These are phyloP conservation scores for Globisporangium uncinulatum DNA, from an alignment of 352 stramenopile species.

Conservation along the genomic window DNA sequence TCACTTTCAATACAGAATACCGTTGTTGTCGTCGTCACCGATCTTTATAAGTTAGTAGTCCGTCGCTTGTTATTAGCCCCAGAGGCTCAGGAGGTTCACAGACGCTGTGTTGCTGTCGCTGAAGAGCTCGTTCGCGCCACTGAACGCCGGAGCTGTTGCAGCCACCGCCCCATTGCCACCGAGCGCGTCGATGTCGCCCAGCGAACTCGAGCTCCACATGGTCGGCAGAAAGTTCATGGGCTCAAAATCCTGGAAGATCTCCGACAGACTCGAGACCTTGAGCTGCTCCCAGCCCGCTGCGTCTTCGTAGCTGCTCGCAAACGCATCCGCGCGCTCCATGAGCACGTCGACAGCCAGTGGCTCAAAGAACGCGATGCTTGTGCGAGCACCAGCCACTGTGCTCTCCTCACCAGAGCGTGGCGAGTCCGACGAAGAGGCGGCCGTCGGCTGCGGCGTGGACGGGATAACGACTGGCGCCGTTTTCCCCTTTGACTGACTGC, in stretches of 20 bases:
- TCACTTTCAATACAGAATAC: too few relatives aligned
- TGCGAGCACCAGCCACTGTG: neutral
- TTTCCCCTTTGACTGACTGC: conserved; percentile 8
- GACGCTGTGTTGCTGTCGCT: conserved; percentile 11
- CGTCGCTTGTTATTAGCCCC: too few relatives aligned
- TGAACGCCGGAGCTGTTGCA: neutral
- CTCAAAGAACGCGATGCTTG: conserved; percentile 16
- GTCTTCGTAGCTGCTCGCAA: neutral
- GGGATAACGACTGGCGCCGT: conserved; percentile 6
- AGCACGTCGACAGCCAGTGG: conserved; percentile 19
- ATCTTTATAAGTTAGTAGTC: conserved; percentile 10
- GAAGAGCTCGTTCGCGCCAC: conserved; percentile 30
- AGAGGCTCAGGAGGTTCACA: conserved; percentile 13
- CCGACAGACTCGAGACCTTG: conserved; percentile 24
- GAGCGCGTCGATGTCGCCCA: conserved; percentile 30
- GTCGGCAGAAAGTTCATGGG: conserved; percentile 24
- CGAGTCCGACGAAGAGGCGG: conserved; percentile 22
- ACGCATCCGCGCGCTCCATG: conserved; percentile 16
- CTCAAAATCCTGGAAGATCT: conserved; percentile 48
- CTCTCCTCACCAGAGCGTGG: conserved; percentile 28
- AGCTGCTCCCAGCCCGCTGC: conserved; percentile 15
- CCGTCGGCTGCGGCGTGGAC: conserved; percentile 6
- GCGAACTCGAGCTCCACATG: conserved; percentile 51
- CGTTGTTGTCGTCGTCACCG: too few relatives aligned
- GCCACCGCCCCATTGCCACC: too few relatives aligned